Conservation (phyloP, 306 rosid species). For the Casuarina glauca region DNA sequence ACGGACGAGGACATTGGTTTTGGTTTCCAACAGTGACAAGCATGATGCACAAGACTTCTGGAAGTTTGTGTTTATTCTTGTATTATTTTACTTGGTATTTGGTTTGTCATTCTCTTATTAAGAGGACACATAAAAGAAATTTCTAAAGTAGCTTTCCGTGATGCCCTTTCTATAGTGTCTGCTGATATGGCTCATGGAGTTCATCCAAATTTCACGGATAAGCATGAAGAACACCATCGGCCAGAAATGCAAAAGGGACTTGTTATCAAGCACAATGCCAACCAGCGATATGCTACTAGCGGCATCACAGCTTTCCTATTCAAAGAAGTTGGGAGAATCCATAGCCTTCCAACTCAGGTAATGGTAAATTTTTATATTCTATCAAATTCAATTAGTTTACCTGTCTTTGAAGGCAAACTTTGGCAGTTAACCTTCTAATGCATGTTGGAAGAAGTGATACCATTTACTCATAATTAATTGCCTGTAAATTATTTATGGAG, state of each 20-base stretch:
- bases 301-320: slow-evolving; percentile 90
- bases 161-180: slow-evolving; percentile 58
- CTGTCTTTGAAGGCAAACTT: background rate
- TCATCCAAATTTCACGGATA: slow-evolving; percentile 89
- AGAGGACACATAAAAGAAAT: slow-evolving; percentile 15
- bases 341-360: slow-evolving; percentile 91
- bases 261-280: slow-evolving; percentile 91
- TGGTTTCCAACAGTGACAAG: background rate
- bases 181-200: slow-evolving; percentile 99
- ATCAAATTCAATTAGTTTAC: slow-evolving; percentile 9
- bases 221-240: slow-evolving; percentile 91
- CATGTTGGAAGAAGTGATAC: background rate
- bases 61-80: background rate
- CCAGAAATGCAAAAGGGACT: slow-evolving; percentile 92
- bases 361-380: slow-evolving; percentile 12
- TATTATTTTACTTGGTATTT: background rate
- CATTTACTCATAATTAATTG: background rate
- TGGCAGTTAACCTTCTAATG: background rate
- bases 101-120: slow-evolving; percentile 5
- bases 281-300: slow-evolving; percentile 95
- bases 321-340: slow-evolving; percentile 73
- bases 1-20: background rate
- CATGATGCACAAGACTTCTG: background rate
- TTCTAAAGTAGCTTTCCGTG: slow-evolving; percentile 34
- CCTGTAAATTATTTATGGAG: background rate